These are phyloP conservation scores for Aspergillus sp. DNA, from an alignment of 2,329 filamentous ascomycete genomes.

Conservation along the genomic window DNA sequence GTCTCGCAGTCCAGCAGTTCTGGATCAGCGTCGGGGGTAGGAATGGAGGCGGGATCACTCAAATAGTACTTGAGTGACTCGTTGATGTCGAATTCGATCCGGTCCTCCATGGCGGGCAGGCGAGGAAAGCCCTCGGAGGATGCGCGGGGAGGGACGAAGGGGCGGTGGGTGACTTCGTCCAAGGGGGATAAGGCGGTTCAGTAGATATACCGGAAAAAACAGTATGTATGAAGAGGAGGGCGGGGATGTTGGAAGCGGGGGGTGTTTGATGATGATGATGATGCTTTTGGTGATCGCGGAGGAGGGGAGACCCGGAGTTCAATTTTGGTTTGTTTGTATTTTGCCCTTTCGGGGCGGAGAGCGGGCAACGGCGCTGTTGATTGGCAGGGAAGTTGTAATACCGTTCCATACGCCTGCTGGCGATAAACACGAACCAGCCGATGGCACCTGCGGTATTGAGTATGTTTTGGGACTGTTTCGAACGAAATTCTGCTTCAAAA, in stretches of 20 bases:
- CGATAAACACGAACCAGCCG: too few relatives aligned
- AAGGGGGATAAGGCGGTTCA: background rate
- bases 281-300: background rate
- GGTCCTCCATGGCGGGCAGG: conserved; percentile 61
- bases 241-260: background rate
- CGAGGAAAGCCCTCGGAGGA: conserved; percentile 17
- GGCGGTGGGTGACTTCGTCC: background rate
- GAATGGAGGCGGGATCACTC: conserved; percentile 80
- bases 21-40: conserved; percentile 81
- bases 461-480: too few relatives aligned
- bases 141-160: background rate
- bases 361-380: too few relatives aligned
- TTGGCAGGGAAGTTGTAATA: too few relatives aligned
- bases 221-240: background rate
- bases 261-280: background rate
- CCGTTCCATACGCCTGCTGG: too few relatives aligned
- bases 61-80: conserved; percentile 95
- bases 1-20: conserved; percentile 88
- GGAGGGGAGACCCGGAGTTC: conserved; percentile 3
- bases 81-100: conserved; percentile 87
- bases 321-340: conserved; percentile 27
- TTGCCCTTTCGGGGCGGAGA: conserved; percentile 24
- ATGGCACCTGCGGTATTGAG: too few relatives aligned
- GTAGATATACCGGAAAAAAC: background rate
- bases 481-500: too few relatives aligned